phyloP scores from a whole-genome alignment of 805 yeast genomes.

The Ogataea wickerhamii region DNA sequence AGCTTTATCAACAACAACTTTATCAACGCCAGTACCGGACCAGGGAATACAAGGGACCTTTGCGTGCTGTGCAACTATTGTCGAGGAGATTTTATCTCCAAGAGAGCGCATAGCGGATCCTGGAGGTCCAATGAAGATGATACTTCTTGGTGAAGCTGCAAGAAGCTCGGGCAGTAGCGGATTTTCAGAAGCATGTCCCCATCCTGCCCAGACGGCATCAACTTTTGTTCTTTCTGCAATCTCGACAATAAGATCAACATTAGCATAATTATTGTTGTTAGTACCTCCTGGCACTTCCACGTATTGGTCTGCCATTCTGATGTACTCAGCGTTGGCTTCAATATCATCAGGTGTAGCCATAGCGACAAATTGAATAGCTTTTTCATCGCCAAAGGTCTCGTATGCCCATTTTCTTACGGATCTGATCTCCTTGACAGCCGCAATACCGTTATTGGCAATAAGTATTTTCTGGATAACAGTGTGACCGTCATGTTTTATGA shows the following conservation, averaged over 20 bases:
- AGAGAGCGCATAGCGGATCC: slow-evolving; percentile 99
- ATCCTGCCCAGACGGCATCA: slow-evolving; percentile 99
- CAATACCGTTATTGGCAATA: slow-evolving; percentile 98
- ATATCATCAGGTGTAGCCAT: slow-evolving; percentile 99
- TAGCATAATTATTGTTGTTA: slow-evolving; percentile 96
- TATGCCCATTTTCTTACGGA: slow-evolving; percentile 98
- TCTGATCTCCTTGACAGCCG: slow-evolving; percentile 97
- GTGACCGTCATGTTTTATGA: slow-evolving; percentile 84
- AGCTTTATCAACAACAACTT: slow-evolving; percentile 69
- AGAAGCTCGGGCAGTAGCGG: slow-evolving; percentile 90
- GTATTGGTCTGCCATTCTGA: slow-evolving; percentile 98
- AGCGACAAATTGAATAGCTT: slow-evolving; percentile 88
- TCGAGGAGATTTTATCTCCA: slow-evolving; percentile 97
- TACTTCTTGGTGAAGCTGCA: slow-evolving; percentile 87
- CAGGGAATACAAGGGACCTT: slow-evolving; percentile 98
- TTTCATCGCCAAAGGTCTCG: slow-evolving; percentile 96
- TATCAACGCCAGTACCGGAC: slow-evolving; percentile 97
- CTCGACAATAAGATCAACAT: slow-evolving; percentile 95
- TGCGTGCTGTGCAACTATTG: slow-evolving; percentile 99
- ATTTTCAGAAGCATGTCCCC: slow-evolving; percentile 99
- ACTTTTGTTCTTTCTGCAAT: slow-evolving; percentile 94
- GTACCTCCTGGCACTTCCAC: slow-evolving; percentile 99
- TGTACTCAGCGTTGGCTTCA: slow-evolving; percentile 94
- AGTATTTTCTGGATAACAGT: slow-evolving; percentile 85
- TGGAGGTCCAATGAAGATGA: slow-evolving; percentile 97